Base-by-base conservation (phyloP, 1,284 basidiomycete species). In the Bothia castanella region DNA sequence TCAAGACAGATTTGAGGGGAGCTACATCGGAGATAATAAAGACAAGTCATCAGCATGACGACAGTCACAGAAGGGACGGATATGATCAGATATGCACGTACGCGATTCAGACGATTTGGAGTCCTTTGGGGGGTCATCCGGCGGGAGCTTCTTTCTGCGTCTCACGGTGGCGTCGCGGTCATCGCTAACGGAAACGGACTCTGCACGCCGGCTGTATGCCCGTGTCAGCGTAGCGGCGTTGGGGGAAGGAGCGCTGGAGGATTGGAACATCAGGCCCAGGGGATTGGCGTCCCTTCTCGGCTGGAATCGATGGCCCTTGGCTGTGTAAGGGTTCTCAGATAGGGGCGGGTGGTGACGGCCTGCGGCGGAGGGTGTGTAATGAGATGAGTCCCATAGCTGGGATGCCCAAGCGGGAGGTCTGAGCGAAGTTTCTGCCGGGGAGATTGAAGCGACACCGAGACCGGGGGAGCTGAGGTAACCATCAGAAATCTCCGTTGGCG, bases 81-180 rank as follows among this genome's bases (percentile, higher is more conserved):
- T 52, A 63, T 64, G 61, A 62, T 52, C 13, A 63, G 47, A 54
- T 55, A 58, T 53, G n/a, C 43, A 63, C 59, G 46, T 59, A 68
- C 69, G 12, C n/a, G 56, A 60, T 51, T 72, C 69, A 25, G 57
- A 51, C 27, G 64, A 61, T 45, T 59, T 69, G 41, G 55, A 59
- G 58, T 64, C 60, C 66, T 61, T 67, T 50, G 61, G 66, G 44
- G 62, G 57, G 49, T 80, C 79, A 32, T 79, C 78, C 21, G 67
- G 62, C 39, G 73, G 69, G 3, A 73, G 63, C 39, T 79, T 79
- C 69, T 78, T 83, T 73, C 80, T 82, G 55, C 78, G 75, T 53
- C 85, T 78, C 39, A 88, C 72, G 21, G 87, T 88, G 46, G 82
- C 83, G 64, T 87, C 85, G 52, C 76, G 77, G 60, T 87, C 85